These are phyloP conservation scores for Acacia confusa DNA, from an alignment of 306 rosid species.

Conservation along the genomic window DNA sequence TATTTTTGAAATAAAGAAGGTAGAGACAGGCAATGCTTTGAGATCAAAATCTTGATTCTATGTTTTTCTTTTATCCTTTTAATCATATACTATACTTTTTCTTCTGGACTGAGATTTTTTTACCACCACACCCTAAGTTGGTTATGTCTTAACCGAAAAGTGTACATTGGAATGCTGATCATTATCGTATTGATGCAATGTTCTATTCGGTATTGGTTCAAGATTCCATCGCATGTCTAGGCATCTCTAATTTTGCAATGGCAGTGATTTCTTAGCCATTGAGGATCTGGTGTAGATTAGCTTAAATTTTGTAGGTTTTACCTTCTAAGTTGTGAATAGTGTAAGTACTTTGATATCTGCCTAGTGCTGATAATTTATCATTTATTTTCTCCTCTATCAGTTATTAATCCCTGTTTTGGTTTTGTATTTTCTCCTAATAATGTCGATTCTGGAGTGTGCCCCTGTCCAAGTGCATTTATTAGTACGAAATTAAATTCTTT, in stretches of 20 bases:
- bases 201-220: constrained; percentile 34
- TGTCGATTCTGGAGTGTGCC: background rate
- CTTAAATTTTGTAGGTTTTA: background rate
- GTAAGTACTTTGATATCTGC: background rate
- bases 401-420: background rate
- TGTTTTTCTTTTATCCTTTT: background rate
- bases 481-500: background rate
- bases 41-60: constrained; percentile 54
- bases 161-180: constrained; percentile 33
- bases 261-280: background rate
- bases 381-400: background rate
- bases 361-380: background rate
- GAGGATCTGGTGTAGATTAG: constrained; percentile 30
- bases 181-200: constrained; percentile 4
- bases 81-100: constrained; percentile 8
- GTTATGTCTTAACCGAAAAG: constrained; percentile 18
- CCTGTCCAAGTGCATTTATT: background rate
- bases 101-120: constrained; percentile 24
- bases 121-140: background rate
- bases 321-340: background rate
- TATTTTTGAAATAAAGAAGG: constrained; percentile 97
- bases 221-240: constrained; percentile 28
- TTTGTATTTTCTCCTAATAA: background rate
- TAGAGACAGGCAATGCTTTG: constrained; percentile 77
- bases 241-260: constrained; percentile 16